Conservation (phyloP, 2,329 filamentous ascomycete species). For the Lecanicillium sp. region DNA sequence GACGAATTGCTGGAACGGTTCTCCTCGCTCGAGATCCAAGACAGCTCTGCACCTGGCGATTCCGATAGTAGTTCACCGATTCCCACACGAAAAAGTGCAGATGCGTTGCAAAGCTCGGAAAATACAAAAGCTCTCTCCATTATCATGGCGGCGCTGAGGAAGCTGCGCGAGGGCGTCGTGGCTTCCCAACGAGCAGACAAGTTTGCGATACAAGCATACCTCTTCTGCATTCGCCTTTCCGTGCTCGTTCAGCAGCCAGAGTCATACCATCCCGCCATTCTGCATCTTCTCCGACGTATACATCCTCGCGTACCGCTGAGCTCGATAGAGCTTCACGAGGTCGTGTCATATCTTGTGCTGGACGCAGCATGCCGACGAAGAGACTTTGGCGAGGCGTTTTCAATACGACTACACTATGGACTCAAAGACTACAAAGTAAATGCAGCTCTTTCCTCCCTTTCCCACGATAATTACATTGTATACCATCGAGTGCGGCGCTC, state of each 20-base stretch:
- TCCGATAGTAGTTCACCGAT: slow-evolving; percentile 2
- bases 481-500: slow-evolving; percentile 64
- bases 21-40: slow-evolving; percentile 43
- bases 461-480: slow-evolving; percentile 72
- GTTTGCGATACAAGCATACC: slow-evolving; percentile 83
- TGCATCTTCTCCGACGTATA: slow-evolving; percentile 66
- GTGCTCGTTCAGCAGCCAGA: slow-evolving; percentile 76
- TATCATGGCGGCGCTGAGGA: slow-evolving; percentile 78
- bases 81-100: slow-evolving; percentile 8
- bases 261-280: slow-evolving; percentile 81
- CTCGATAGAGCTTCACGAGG: slow-evolving; percentile 65
- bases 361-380: slow-evolving; percentile 81
- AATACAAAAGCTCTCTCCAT: slow-evolving; percentile 59
- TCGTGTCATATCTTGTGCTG: slow-evolving; percentile 72
- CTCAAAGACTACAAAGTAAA: slow-evolving; percentile 63
- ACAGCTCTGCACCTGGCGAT: not conserved
- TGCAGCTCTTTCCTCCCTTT: slow-evolving; percentile 58
- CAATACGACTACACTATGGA: slow-evolving; percentile 50
- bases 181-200: slow-evolving; percentile 66
- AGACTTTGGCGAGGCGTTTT: slow-evolving; percentile 65
- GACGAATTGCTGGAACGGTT: slow-evolving; percentile 71
- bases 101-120: slow-evolving; percentile 14
- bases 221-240: slow-evolving; percentile 81
- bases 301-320: slow-evolving; percentile 62
- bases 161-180: slow-evolving; percentile 83